A percentile compares a stretch with the other conserved stretches of the same genome.
Conservation (phyloP, 2,329 filamentous ascomycete genomes). For the Hypoxylon sp. region DNA sequence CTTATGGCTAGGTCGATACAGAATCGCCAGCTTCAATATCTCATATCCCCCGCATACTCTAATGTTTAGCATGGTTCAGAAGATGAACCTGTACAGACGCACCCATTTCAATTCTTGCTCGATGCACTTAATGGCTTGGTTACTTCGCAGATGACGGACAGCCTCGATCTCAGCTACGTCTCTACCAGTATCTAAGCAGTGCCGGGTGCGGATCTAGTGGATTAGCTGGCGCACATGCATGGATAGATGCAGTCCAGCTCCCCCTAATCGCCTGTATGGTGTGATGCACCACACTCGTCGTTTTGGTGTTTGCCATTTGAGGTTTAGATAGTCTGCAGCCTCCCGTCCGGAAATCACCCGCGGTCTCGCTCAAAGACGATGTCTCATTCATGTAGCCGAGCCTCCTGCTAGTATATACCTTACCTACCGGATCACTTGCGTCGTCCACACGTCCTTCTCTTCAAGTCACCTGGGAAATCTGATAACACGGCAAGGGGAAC, state of each 20-base stretch:
- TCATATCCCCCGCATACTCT: neutral
- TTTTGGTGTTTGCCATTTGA: constrained; percentile 20
- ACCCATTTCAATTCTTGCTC: neutral
- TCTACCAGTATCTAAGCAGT: constrained; percentile 4
- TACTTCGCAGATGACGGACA: constrained; percentile 10
- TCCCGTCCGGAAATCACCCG: constrained; percentile 28
- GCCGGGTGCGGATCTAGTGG: constrained; percentile 19
- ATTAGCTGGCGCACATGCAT: constrained; percentile 5
- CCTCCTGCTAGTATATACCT: constrained; percentile 10
- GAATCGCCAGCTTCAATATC: neutral
- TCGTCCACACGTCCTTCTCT: neutral
- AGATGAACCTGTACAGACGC: neutral
- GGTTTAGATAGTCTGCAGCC: constrained; percentile 18
- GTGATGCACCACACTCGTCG: constrained; percentile 17
- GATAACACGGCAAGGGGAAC: constrained; percentile 3
- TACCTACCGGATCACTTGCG: neutral
- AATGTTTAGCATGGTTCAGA: neutral
- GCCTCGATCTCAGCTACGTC: constrained; percentile 6
- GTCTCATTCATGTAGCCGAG: constrained; percentile 10
- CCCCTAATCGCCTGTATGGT: constrained; percentile 22
- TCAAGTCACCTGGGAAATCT: neutral
- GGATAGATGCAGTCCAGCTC: constrained; percentile 13
- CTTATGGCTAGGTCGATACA: neutral
- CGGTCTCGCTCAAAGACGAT: constrained; percentile 15
- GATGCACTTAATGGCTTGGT: neutral